phyloP scores from a whole-genome alignment of 306 rosid genomes.

The Echinosophora koreensis region DNA sequence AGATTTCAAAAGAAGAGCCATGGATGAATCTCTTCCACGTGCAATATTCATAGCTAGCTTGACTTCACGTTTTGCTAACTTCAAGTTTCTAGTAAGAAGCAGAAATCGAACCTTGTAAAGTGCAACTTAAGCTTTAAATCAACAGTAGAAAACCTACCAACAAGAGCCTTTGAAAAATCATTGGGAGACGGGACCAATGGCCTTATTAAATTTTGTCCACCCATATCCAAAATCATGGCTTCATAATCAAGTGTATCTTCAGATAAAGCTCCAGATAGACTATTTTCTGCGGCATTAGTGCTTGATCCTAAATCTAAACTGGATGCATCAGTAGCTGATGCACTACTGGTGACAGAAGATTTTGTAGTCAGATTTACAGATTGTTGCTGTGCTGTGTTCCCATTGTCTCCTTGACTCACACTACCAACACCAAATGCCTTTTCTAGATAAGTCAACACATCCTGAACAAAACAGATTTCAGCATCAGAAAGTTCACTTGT shows the following conservation, averaged over 20 bases:
- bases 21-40: too few relatives aligned
- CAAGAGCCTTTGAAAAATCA: too few relatives aligned
- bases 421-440: conserved; percentile 81
- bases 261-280: conserved; percentile 71
- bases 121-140: conserved; percentile 89
- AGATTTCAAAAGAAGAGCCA: too few relatives aligned
- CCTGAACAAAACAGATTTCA: conserved; percentile 62
- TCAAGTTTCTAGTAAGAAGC: too few relatives aligned
- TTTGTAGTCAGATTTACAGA: conserved; percentile 65
- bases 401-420: conserved; percentile 75
- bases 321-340: conserved; percentile 68
- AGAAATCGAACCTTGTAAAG: too few relatives aligned
- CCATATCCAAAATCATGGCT: too few relatives aligned
- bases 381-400: conserved; percentile 63
- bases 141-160: too few relatives aligned
- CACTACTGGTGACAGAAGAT: conserved; percentile 66
- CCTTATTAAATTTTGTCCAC: too few relatives aligned
- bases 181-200: too few relatives aligned
- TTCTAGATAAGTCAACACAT: conserved; percentile 85
- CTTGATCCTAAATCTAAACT: conserved; percentile 71
- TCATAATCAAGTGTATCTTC: conserved; percentile 86
- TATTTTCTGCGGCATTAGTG: conserved; percentile 69
- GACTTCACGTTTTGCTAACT: too few relatives aligned
- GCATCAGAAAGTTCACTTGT: conserved; percentile 42
- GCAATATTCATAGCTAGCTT: too few relatives aligned